A percentile compares a stretch with the other conserved stretches of the same genome.
phyloP scores from a whole-genome alignment of 192 early-diverging fungal species.

The Obelidium mucronatum region DNA sequence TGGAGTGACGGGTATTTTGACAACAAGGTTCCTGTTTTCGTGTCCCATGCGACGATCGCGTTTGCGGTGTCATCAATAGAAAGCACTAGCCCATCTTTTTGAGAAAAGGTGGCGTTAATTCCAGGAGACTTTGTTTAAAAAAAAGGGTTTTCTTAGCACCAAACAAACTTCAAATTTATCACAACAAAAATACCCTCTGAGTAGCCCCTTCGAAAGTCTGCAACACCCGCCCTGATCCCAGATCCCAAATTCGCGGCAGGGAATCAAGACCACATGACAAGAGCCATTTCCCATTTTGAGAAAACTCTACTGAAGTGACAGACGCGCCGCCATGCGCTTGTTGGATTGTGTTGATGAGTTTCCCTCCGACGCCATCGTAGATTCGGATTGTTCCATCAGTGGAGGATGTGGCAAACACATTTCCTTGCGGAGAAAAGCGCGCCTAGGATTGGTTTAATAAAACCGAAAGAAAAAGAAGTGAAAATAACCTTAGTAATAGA shows the following conservation, averaged over 20 bases:
- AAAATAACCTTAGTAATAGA: constrained; percentile 59
- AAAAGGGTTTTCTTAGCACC: no score
- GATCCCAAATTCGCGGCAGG: constrained; percentile 81
- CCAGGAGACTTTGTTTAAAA: not conserved
- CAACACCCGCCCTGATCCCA: constrained; percentile 73
- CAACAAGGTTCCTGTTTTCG: constrained; percentile 66
- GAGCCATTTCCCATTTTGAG: constrained; percentile 77
- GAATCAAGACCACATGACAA: constrained; percentile 85
- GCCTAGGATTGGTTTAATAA: not conserved
- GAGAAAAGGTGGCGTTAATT: constrained; percentile 62
- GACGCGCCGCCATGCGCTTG: constrained; percentile 78
- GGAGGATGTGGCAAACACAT: constrained; percentile 62
- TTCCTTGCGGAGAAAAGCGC: not conserved
- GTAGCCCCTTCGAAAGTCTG: constrained; percentile 75
- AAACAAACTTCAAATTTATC: no score
- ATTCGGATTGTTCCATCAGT: constrained; percentile 87
- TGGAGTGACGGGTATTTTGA: constrained; percentile 58
- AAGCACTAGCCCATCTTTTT: constrained; percentile 72
- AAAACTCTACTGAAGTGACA: constrained; percentile 78
- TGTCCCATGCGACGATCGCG: constrained; percentile 75
- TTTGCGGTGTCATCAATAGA: constrained; percentile 62
- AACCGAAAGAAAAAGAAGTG: constrained; percentile 1
- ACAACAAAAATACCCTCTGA: no score
- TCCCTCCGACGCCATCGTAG: constrained; percentile 83
- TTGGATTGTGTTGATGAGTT: constrained; percentile 76